A percentile compares a stretch with the other conserved stretches of the same genome.
Conservation (phyloP, 2,329 filamentous ascomycete species). For the Phialocephala sp. region DNA sequence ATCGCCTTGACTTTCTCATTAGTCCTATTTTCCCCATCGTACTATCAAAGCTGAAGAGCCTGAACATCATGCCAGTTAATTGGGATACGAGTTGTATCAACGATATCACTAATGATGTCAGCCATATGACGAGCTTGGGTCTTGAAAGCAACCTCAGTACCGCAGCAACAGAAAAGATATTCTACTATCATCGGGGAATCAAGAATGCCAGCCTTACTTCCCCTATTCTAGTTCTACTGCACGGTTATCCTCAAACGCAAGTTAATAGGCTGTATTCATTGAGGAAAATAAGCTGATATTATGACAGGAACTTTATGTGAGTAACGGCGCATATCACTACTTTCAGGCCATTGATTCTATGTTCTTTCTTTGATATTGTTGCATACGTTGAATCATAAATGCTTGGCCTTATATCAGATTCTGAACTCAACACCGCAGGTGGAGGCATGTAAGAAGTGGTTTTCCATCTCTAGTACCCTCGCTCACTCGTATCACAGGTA, state of each 20-base stretch:
- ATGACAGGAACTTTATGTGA: slow-evolving; percentile 37
- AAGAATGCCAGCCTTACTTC: slow-evolving; percentile 28
- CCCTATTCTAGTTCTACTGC: slow-evolving; percentile 49
- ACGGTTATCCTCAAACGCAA: slow-evolving; percentile 53
- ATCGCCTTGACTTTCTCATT: too few relatives aligned
- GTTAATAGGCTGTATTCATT: slow-evolving; percentile 21
- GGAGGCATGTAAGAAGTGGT: not conserved
- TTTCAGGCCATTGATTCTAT: too few relatives aligned
- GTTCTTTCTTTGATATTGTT: too few relatives aligned
- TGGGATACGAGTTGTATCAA: not conserved
- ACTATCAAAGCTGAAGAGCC: too few relatives aligned
- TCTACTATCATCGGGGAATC: slow-evolving; percentile 29
- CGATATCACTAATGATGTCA: slow-evolving; percentile 10
- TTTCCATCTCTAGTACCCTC: too few relatives aligned
- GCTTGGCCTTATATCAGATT: too few relatives aligned
- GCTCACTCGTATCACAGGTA: slow-evolving; percentile 36
- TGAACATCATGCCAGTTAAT: not conserved
- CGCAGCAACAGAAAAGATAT: slow-evolving; percentile 19
- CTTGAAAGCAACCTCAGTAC: slow-evolving; percentile 27
- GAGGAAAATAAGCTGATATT: slow-evolving; percentile 24
- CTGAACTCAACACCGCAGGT: not conserved
- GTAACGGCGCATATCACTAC: not conserved
- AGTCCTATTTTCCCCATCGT: too few relatives aligned
- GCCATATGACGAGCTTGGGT: slow-evolving; percentile 27
- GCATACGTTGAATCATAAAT: too few relatives aligned